A percentile compares a stretch with the other conserved stretches of the same genome.
Evolutionary conservation across 148 eudicot species (phyloP).

Genomic region (Simmondsia chinensis): DNA sequence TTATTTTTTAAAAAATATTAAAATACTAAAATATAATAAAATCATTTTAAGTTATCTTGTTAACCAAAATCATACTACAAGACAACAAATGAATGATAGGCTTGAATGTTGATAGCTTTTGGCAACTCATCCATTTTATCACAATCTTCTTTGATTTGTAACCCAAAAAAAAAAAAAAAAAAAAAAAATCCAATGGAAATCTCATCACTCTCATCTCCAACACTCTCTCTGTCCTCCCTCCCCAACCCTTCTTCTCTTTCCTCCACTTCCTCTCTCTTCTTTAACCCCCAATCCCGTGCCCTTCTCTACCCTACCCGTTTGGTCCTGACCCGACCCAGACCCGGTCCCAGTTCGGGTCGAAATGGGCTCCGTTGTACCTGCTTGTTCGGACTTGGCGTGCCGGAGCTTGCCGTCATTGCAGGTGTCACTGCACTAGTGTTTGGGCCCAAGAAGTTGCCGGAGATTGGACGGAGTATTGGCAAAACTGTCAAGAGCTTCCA

Average conservation of each 20-base stretch:
- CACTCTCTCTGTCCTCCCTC: slow-evolving; percentile 11
- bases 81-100: no score
- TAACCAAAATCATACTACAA: no score
- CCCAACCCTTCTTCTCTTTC: slow-evolving; percentile 20
- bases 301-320: slow-evolving; percentile 9
- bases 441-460: slow-evolving; percentile 84
- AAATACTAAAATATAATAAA: no score
- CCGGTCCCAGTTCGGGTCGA: slow-evolving; percentile 7
- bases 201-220: slow-evolving; percentile 17
- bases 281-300: background rate
- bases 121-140: no score
- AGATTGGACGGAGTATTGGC: slow-evolving; percentile 78
- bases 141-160: no score
- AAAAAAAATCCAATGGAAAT: no score
- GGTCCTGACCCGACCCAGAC: slow-evolving; percentile 16
- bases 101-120: no score
- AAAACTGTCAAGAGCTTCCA: slow-evolving; percentile 91
- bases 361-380: slow-evolving; percentile 47
- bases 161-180: no score
- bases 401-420: slow-evolving; percentile 87
- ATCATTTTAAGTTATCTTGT: no score
- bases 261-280: slow-evolving; percentile 26
- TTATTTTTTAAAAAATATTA: no score
- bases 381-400: slow-evolving; percentile 83
- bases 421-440: slow-evolving; percentile 84